These are phyloP conservation scores for Sporothrix globosa DNA, from an alignment of 2,329 filamentous ascomycete genomes.

Conservation along the genomic window DNA sequence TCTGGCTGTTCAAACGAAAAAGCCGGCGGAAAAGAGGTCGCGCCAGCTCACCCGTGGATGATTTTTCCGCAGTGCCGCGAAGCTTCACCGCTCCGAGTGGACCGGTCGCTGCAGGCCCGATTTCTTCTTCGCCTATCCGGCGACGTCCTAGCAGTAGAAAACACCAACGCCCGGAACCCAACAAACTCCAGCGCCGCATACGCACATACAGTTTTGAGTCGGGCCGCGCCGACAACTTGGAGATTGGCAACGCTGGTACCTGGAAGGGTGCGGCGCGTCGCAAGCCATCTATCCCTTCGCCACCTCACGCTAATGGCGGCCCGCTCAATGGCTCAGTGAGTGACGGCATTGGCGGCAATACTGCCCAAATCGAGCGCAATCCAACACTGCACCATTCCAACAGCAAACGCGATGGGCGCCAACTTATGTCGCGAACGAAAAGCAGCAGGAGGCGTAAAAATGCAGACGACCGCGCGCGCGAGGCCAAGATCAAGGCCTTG, in stretches of 20 bases:
- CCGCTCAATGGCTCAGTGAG: conserved; percentile 4
- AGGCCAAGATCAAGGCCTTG: conserved; percentile 88
- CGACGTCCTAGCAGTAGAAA: conserved; percentile 47
- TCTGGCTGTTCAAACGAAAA: conserved; percentile 82
- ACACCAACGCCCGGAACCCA: conserved; percentile 50
- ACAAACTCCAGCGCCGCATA: conserved; percentile 53
- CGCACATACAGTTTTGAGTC: conserved; percentile 66
- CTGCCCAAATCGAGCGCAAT: conserved; percentile 45
- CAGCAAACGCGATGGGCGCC: conserved; percentile 63
- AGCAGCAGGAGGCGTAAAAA: conserved; percentile 80
- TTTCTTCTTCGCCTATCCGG: conserved; percentile 34
- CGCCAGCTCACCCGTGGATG: conserved; percentile 57
- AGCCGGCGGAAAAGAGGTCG: conserved; percentile 65
- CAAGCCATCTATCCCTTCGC: conserved; percentile 22
- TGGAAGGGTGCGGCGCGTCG: conserved; percentile 37
- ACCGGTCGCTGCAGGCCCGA: conserved; percentile 41
- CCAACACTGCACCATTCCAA: conserved; percentile 59
- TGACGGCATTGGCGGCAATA: conserved; percentile 30
- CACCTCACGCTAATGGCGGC: conserved; percentile 24
- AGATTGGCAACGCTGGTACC: conserved; percentile 39
- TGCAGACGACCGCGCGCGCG: conserved; percentile 70
- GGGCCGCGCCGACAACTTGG: conserved; percentile 59
- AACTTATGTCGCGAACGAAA: conserved; percentile 65
- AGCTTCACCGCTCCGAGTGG: conserved; percentile 37
- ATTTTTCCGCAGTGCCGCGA: conserved; percentile 47